phyloP scores from a whole-genome alignment of 306 rosid species.

The Quercus cerris region DNA sequence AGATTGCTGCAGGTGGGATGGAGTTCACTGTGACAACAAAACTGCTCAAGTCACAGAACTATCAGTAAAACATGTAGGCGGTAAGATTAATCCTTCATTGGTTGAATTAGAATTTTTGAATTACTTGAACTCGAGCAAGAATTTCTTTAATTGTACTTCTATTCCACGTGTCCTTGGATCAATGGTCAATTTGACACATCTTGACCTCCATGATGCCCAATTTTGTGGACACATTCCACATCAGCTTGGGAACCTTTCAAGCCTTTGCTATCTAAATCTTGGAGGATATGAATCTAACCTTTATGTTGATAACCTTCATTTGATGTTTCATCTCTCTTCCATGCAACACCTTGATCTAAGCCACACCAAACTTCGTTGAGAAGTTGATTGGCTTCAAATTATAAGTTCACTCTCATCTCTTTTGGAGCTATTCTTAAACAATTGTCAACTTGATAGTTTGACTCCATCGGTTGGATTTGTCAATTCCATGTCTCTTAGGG shows the following conservation, averaged over 20 bases:
- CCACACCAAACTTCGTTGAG: background rate
- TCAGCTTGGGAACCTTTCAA: conserved; percentile 23
- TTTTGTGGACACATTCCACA: background rate
- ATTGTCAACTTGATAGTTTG: background rate
- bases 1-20: conserved; percentile 16
- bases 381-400: conserved; percentile 12
- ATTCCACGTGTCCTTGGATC: background rate
- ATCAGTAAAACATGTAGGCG: no score
- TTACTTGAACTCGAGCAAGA: background rate
- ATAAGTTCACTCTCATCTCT: conserved; percentile 13
- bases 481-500: background rate
- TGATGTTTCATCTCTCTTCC: background rate
- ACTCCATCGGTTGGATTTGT: background rate
- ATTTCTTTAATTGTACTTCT: background rate
- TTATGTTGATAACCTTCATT: background rate
- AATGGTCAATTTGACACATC: background rate
- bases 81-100: background rate
- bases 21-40: conserved; percentile 3
- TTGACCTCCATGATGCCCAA: background rate
- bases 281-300: no score
- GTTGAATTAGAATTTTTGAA: background rate
- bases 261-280: background rate
- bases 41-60: no score
- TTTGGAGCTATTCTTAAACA: background rate
- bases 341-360: conserved; percentile 10